These are phyloP conservation scores for Hanseniaspora taiwanica DNA, from an alignment of 805 yeast species.

Conservation along the genomic window DNA sequence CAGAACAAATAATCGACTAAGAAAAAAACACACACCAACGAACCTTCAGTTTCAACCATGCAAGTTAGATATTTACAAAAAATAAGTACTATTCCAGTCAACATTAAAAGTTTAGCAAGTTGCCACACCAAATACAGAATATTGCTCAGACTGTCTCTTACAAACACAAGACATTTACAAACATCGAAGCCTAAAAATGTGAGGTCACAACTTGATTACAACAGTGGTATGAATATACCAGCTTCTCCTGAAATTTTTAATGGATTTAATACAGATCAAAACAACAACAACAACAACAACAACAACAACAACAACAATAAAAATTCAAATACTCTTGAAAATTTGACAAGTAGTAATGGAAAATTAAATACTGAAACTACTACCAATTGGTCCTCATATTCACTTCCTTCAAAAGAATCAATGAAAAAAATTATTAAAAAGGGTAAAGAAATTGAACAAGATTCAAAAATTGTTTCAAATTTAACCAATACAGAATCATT, in stretches of 20 bases:
- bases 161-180: not conserved
- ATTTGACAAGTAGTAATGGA: no score
- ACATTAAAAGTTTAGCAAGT: no score
- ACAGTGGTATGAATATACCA: not conserved
- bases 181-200: not conserved
- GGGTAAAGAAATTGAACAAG: constrained; percentile 9
- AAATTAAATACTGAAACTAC: no score
- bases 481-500: no score
- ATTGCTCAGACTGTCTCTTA: not conserved
- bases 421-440: constrained; percentile 32
- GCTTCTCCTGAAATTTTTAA: not conserved
- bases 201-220: not conserved
- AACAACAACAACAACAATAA: no score
- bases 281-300: not conserved
- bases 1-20: no score
- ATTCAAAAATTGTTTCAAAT: constrained; percentile 9
- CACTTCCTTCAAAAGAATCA: constrained; percentile 31
- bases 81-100: no score
- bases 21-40: no score
- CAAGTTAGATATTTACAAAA: not conserved
- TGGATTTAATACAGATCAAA: not conserved
- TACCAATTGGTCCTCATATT: constrained; percentile 31
- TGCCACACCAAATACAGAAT: not conserved
- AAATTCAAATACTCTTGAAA: no score
- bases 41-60: no score